Evolutionary conservation across 2,329 filamentous ascomycete genomes (phyloP).

Genomic region (Biscogniauxia mediterranea): DNA sequence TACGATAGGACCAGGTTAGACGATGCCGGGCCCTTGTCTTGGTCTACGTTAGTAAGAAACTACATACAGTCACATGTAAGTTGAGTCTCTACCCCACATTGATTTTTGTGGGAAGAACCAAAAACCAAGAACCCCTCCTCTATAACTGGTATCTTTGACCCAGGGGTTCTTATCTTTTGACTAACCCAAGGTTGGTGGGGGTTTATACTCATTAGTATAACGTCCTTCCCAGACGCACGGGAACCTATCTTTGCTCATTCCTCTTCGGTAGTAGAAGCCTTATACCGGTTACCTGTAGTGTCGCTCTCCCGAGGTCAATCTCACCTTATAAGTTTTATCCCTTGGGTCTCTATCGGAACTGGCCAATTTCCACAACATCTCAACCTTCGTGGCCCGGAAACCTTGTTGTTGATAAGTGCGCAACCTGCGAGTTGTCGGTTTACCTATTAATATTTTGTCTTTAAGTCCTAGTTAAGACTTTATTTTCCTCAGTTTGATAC

Average conservation of each 20-base stretch:
- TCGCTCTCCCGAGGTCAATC: neutral
- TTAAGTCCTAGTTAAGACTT: neutral
- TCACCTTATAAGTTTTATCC: neutral
- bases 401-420: neutral
- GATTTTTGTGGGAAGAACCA: too few relatives aligned
- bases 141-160: neutral
- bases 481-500: neutral
- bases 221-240: neutral
- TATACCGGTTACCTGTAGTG: neutral
- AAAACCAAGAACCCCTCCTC: neutral
- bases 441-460: neutral
- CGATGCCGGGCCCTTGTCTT: too few relatives aligned
- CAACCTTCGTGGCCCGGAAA: neutral
- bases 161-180: neutral
- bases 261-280: neutral
- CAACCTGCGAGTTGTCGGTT: neutral
- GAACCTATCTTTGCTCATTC: neutral
- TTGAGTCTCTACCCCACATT: neutral
- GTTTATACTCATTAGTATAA: neutral
- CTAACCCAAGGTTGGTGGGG: neutral
- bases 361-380: slow-evolving; percentile 4
- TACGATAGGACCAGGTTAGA: neutral
- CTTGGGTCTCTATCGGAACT: neutral
- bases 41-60: too few relatives aligned
- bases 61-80: neutral